A percentile compares a stretch with the other conserved stretches of the same genome.
Conservation (phyloP, 75 land plant genomes). For the Selaginella moellendorffii region DNA sequence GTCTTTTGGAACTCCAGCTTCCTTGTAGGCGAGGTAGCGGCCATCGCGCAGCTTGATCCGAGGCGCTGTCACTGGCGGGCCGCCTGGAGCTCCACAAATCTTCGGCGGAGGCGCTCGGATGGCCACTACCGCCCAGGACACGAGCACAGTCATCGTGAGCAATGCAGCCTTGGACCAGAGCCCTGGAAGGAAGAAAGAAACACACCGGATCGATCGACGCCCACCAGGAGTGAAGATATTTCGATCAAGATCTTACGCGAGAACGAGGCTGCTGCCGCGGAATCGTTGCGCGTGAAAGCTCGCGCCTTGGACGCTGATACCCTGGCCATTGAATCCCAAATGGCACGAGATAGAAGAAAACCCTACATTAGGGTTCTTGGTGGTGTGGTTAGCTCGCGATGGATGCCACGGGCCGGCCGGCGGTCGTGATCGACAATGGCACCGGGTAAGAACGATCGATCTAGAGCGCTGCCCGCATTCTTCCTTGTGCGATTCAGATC, state of each 20-base stretch:
- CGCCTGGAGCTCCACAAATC: constrained; percentile 49
- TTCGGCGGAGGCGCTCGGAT: constrained; percentile 44
- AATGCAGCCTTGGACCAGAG: not conserved
- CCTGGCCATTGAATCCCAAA: not conserved
- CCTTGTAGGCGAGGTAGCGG: constrained; percentile 68
- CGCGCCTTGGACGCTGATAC: not conserved
- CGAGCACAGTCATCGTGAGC: not conserved
- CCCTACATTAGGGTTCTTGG: not conserved
- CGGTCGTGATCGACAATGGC: constrained; percentile 98
- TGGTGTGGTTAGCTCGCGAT: constrained; percentile 17
- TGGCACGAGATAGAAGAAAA: not conserved
- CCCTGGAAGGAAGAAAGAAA: no score
- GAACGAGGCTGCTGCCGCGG: no score
- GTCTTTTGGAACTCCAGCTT: constrained; percentile 48
- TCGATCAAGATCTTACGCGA: no score
- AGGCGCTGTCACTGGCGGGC: constrained; percentile 52
- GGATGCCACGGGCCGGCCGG: constrained; percentile 84
- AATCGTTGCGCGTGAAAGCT: not conserved
- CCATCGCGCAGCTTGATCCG: constrained; percentile 71
- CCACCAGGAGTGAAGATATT: no score
- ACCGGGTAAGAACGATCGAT: constrained; percentile 49
- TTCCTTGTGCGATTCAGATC: not conserved
- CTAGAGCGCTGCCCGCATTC: not conserved
- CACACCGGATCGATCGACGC: not conserved
- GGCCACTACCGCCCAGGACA: constrained; percentile 17